phyloP scores from a whole-genome alignment of 768 basidiomycete species.

The Dictyophora rubrovolvata region DNA sequence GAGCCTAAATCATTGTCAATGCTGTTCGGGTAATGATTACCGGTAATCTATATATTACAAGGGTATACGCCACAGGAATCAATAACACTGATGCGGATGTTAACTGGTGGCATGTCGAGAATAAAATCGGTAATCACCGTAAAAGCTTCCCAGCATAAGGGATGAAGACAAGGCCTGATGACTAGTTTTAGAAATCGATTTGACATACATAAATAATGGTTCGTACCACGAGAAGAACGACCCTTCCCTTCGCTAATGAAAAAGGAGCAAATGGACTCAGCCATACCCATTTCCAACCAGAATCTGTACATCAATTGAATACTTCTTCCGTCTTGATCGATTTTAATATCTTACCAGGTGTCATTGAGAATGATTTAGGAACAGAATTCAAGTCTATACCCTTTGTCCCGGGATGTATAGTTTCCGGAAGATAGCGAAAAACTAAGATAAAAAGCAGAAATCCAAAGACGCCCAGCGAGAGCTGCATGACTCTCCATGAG shows the following conservation, averaged over 20 bases:
- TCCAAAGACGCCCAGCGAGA: constrained; percentile 31
- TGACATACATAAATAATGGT: too few species aligned
- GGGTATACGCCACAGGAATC: not conserved
- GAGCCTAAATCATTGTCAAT: not conserved
- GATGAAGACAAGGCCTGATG: too few species aligned
- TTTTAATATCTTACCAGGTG: too few species aligned
- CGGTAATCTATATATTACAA: not conserved
- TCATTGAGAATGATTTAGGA: too few species aligned
- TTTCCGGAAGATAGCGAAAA: constrained; percentile 25
- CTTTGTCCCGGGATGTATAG: not conserved
- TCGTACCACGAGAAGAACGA: too few species aligned
- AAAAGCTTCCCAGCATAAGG: not conserved
- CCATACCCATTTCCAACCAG: not conserved
- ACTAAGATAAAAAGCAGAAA: constrained; percentile 32
- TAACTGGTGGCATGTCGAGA: not conserved
- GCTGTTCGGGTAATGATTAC: not conserved
- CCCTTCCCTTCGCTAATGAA: not conserved
- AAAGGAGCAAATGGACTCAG: constrained; percentile 52
- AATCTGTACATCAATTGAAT: too few species aligned
- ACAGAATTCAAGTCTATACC: not conserved
- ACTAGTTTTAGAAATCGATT: too few species aligned
- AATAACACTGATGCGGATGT: not conserved
- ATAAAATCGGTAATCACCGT: not conserved
- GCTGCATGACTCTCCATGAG: constrained; percentile 59
- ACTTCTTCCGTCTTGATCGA: too few species aligned